Base-by-base conservation (phyloP, 2,329 filamentous ascomycete species). In the Clonostachys rosea region DNA sequence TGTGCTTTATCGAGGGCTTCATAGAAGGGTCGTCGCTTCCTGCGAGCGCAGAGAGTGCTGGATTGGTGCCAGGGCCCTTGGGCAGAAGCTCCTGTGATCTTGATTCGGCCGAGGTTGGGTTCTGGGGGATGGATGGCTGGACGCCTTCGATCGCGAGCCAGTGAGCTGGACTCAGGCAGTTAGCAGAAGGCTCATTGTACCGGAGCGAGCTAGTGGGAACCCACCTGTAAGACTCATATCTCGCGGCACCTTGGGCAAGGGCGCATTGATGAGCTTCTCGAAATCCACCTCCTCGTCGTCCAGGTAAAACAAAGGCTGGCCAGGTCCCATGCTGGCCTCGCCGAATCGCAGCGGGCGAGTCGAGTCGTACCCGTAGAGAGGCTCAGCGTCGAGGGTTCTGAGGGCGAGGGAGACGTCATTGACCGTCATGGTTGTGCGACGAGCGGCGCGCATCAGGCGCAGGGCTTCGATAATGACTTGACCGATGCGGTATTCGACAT, bases 221-320 rank as follows among this genome's bases (percentile, higher is more conserved):
- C 48, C 71, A 92, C 90, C 87, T 39, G 92, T 97, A 62, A 96
- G 92, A 51, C 84, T 89, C 58, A 94, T 87, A 66, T 99, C 94
- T 44, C 92, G 79, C 34, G 94, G 94, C 33, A 99, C 91, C 67
- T 95, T 96, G 24, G 94, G 94, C 55, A 99, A 70, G 5, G 94
- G 89, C 54, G 91, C 91, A 70, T 99, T 99, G 64, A 99, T 96
- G 55, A 99, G 75, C 74, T 97, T 97, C 73, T 99, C 94, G 62
- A 99, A 97, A 67, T 99, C 94, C 47, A 97, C 86, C 73, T 99
- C 94, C 62, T 99, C 94, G 64, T 99, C 94, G 62, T 99, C 94
- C 36, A 99, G 87, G 64, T 99, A 99, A 68, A 92, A 99, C 18
- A 99, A 73, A 46, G 92, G 91, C 68, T 99, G 94, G 10, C 92